phyloP scores from a whole-genome alignment of 2,329 filamentous ascomycete species.

The Coniochaeta sp. region DNA sequence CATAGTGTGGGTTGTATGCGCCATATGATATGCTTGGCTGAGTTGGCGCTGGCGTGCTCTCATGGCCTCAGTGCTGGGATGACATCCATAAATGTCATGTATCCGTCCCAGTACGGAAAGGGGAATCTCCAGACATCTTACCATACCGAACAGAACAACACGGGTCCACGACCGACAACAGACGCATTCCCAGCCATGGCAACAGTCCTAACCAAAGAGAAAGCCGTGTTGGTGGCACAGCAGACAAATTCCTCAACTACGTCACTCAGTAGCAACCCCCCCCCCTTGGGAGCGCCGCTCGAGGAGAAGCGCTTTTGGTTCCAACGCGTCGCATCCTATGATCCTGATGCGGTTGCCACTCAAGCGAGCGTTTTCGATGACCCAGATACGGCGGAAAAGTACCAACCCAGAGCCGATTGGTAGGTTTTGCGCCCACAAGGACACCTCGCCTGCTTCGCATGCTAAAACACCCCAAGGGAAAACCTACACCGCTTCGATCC shows the following conservation, averaged over 20 bases:
- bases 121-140: not conserved
- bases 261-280: slow-evolving; percentile 10
- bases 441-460: not conserved
- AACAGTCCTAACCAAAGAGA: slow-evolving; percentile 15
- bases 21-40: not conserved
- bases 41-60: not conserved
- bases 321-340: slow-evolving; percentile 18
- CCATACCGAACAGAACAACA: not conserved
- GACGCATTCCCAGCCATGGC: slow-evolving; percentile 14
- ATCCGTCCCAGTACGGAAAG: not conserved
- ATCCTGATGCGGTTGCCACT: slow-evolving; percentile 28
- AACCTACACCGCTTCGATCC: slow-evolving; percentile 3
- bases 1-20: not conserved
- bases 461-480: not conserved
- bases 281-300: slow-evolving; percentile 21
- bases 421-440: slow-evolving; percentile 6
- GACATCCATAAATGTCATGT: not conserved
- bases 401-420: slow-evolving; percentile 22
- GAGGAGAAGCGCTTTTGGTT: slow-evolving; percentile 25
- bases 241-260: slow-evolving; percentile 9
- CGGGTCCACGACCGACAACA: too few species aligned
- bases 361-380: slow-evolving; percentile 33
- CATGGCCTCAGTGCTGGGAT: not conserved
- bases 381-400: slow-evolving; percentile 24
- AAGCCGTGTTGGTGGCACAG: slow-evolving; percentile 6